Percentiles rank a stretch among this genome's conserved stretches.
These are phyloP conservation scores for Pythium brachiatum DNA, from an alignment of 352 stramenopile genomes.

Conservation along the genomic window DNA sequence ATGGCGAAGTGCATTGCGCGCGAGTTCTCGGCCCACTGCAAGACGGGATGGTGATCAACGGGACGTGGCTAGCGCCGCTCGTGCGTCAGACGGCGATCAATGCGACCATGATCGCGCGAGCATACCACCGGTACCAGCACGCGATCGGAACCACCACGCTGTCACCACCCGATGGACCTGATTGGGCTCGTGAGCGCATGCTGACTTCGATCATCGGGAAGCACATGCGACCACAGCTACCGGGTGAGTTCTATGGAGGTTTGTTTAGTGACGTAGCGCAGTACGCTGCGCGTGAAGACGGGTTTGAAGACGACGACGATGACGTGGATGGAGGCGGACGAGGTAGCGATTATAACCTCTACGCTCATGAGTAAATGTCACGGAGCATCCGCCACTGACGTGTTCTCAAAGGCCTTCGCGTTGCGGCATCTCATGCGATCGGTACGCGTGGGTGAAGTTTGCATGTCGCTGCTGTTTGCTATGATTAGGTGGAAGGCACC, in stretches of 20 bases:
- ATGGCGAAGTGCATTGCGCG: constrained; percentile 78
- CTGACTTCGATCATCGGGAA: constrained; percentile 74
- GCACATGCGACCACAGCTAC: constrained; percentile 80
- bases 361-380: constrained; percentile 17
- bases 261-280: constrained; percentile 64
- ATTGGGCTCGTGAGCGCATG: constrained; percentile 70
- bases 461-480: constrained; percentile 8
- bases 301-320: constrained; percentile 8
- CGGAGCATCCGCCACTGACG: neutral
- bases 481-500: constrained; percentile 22
- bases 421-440: neutral
- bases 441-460: neutral
- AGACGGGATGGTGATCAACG: constrained; percentile 83
- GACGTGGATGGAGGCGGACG: constrained; percentile 12
- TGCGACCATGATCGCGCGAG: constrained; percentile 59
- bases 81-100: constrained; percentile 86
- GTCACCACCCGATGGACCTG: constrained; percentile 54
- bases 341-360: constrained; percentile 20
- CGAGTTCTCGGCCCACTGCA: constrained; percentile 78
- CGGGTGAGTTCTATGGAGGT: constrained; percentile 83
- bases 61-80: constrained; percentile 73
- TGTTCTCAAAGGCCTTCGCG: neutral
- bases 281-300: constrained; percentile 19
- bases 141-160: constrained; percentile 58
- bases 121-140: constrained; percentile 76